A percentile compares a stretch with the other conserved stretches of the same genome.
Conservation (phyloP, 2,329 filamentous ascomycete species). For the Chaetomium strumarium region DNA sequence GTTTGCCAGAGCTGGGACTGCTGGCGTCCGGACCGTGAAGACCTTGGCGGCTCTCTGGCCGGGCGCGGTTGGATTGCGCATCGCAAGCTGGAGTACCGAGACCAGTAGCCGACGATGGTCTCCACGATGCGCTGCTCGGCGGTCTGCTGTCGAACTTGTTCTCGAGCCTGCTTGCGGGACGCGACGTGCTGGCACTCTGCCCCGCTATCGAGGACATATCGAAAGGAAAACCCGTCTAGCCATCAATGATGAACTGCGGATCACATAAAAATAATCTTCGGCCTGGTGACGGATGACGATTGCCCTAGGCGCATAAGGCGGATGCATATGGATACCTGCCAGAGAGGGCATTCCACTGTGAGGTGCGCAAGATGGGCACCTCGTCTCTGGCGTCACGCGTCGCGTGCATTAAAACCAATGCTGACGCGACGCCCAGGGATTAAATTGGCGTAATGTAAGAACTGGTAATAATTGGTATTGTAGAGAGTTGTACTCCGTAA, state of each 20-base stretch:
- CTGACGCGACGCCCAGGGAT: too few relatives aligned
- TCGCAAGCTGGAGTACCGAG: constrained; percentile 38
- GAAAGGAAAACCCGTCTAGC: constrained; percentile 20
- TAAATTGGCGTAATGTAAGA: too few relatives aligned
- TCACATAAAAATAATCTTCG: neutral
- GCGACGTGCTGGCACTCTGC: constrained; percentile 43
- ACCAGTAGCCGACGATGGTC: constrained; percentile 24
- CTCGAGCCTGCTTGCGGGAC: constrained; percentile 30
- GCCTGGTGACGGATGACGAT: too few relatives aligned
- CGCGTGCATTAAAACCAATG: too few relatives aligned
- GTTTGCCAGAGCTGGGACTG: constrained; percentile 30
- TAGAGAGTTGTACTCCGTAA: too few relatives aligned
- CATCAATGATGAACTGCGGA: constrained; percentile 26
- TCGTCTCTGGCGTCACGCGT: too few relatives aligned
- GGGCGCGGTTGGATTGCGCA: constrained; percentile 17
- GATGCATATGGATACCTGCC: too few relatives aligned
- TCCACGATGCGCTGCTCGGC: constrained; percentile 13
- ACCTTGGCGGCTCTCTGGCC: constrained; percentile 6
- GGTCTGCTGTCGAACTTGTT: constrained; percentile 8
- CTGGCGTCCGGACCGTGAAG: constrained; percentile 18
- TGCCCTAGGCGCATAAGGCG: too few relatives aligned
- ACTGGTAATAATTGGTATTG: too few relatives aligned
- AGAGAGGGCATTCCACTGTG: too few relatives aligned
- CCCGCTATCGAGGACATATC: constrained; percentile 30
- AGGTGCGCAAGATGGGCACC: too few relatives aligned